phyloP scores from a whole-genome alignment of 257 asterid genomes.

The Forsythia suspensa region DNA sequence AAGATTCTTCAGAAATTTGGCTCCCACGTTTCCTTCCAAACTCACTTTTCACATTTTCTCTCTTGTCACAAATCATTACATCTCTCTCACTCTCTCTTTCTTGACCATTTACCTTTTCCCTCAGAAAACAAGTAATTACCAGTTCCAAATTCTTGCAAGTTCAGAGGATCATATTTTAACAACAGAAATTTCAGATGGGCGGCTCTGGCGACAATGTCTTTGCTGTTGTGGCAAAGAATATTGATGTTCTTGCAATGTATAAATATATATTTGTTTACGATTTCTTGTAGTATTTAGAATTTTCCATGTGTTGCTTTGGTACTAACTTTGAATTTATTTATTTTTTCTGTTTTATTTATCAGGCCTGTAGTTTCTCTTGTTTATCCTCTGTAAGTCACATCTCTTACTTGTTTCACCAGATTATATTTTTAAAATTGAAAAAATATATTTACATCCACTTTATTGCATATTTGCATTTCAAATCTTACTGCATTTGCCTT shows the following conservation, averaged over 20 bases:
- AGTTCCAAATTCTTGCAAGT: background rate
- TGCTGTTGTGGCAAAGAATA: constrained; percentile 73
- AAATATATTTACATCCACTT: no score
- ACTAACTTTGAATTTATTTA: background rate
- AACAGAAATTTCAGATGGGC: constrained; percentile 45
- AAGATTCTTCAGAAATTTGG: constrained; percentile 49
- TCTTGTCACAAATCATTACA: constrained; percentile 33
- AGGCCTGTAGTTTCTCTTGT: constrained; percentile 92
- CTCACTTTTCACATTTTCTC: constrained; percentile 33
- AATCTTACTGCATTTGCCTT: background rate
- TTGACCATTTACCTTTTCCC: constrained; percentile 15
- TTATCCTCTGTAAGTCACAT: constrained; percentile 78
- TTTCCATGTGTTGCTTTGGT: background rate
- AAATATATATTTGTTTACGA: background rate
- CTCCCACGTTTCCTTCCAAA: constrained; percentile 31
- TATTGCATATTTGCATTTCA: no score
- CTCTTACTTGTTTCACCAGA: background rate
- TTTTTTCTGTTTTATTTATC: constrained; percentile 22
- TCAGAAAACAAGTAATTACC: background rate
- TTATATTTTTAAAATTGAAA: background rate
- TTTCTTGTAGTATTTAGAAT: background rate
- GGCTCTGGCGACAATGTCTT: constrained; percentile 78
- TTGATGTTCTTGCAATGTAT: constrained; percentile 84
- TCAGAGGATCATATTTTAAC: background rate
- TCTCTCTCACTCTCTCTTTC: constrained; percentile 18